phyloP scores from a whole-genome alignment of 1,139 yeast species.

The Diutina scorzettiae region DNA sequence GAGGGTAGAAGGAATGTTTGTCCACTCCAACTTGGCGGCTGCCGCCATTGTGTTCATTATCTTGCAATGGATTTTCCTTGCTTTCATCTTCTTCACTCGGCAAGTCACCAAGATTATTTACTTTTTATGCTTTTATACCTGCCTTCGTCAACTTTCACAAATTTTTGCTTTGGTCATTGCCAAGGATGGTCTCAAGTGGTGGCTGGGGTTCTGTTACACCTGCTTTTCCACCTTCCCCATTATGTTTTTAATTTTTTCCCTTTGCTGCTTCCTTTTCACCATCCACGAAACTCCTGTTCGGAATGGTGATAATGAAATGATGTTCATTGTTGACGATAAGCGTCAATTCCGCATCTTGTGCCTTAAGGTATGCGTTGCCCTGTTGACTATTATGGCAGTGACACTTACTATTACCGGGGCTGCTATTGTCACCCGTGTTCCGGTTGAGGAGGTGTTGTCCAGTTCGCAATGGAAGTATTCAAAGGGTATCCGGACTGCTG shows the following conservation, averaged over 20 bases:
- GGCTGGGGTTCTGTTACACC: slow-evolving; percentile 1
- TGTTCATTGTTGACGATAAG: background rate
- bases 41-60: slow-evolving; percentile 5
- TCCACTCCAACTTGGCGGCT: background rate
- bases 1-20: no score
- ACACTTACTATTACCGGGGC: background rate
- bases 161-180: background rate
- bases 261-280: background rate
- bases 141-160: background rate
- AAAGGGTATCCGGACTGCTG: background rate
- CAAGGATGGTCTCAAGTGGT: slow-evolving; percentile 4
- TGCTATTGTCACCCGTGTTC: background rate
- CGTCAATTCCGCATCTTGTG: background rate
- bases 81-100: slow-evolving; percentile 1
- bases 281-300: background rate
- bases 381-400: background rate
- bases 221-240: background rate
- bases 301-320: background rate
- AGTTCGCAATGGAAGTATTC: background rate
- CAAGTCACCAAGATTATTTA: slow-evolving; percentile 3
- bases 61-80: background rate
- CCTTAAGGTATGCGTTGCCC: background rate
- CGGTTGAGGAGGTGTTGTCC: background rate
- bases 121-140: background rate
- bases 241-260: slow-evolving; percentile 2